Conservation (phyloP, 306 rosid species). For the Urtica urens region DNA sequence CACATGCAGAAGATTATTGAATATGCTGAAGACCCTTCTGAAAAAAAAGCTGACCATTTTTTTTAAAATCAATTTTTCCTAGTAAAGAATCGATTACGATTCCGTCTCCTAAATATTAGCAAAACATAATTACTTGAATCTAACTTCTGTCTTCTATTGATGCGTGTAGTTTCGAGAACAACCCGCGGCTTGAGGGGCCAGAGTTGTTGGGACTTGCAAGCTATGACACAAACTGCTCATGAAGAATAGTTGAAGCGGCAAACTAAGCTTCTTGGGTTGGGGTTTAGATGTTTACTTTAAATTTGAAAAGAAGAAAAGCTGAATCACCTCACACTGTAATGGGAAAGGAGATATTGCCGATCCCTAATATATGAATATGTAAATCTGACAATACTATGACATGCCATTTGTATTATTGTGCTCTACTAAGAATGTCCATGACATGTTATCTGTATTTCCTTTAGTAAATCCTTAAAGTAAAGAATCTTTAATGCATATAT, state of each 20-base stretch:
- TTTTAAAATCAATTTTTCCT: no score
- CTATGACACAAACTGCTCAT: constrained; percentile 88
- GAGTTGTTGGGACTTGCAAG: constrained; percentile 88
- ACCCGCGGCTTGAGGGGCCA: constrained; percentile 87
- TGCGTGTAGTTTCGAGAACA: constrained; percentile 65
- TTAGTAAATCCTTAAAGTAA: no score
- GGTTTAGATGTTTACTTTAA: constrained; percentile 26
- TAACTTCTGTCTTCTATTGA: constrained; percentile 14
- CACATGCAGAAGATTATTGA: no score
- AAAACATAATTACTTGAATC: no score
- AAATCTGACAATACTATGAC: constrained; percentile 34
- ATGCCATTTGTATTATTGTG: constrained; percentile 26
- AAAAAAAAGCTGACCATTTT: no score
- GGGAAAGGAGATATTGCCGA: constrained; percentile 41
- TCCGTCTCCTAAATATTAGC: no score
- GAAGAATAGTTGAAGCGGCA: constrained; percentile 24
- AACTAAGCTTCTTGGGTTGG: constrained; percentile 22
- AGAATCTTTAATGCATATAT: background rate
- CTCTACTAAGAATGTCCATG: constrained; percentile 21
- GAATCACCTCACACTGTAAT: constrained; percentile 27
- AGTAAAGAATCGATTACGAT: no score
- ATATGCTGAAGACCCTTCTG: no score
- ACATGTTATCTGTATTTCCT: constrained; percentile 36
- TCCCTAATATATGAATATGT: constrained; percentile 32
- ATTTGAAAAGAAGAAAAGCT: constrained; percentile 28